These are phyloP conservation scores for Pseudonitzschia pungens DNA, from an alignment of 108 stramenopile genomes.

Conservation along the genomic window DNA sequence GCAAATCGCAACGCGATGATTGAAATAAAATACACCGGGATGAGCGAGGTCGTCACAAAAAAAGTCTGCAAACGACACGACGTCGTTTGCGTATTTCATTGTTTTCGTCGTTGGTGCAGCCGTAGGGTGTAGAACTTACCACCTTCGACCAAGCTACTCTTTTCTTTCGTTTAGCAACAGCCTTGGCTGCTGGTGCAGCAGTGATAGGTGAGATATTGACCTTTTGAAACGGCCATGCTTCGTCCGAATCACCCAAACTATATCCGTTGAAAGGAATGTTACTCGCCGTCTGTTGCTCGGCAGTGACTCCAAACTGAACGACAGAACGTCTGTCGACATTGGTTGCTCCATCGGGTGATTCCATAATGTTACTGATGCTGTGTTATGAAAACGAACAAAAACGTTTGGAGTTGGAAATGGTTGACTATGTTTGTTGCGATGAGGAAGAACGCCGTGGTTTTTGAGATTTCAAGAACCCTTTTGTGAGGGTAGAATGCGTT, in stretches of 20 bases:
- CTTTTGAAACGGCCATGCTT: neutral
- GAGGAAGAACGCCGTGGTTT: neutral
- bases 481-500: neutral
- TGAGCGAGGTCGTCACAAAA: too few relatives aligned
- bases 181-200: neutral
- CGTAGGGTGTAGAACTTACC: too few relatives aligned
- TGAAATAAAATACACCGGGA: too few relatives aligned
- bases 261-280: neutral
- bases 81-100: too few relatives aligned
- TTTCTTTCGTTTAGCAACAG: conserved; percentile 10
- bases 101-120: too few relatives aligned
- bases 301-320: neutral
- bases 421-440: neutral
- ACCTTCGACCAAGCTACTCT: conserved; percentile 14
- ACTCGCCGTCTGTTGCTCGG: neutral
- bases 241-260: neutral
- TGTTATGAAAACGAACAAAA: conserved; percentile 1
- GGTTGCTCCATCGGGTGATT: neutral
- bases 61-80: too few relatives aligned
- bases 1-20: neutral
- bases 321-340: neutral
- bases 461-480: neutral
- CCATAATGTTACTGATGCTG: neutral
- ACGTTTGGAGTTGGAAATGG: neutral
- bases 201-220: conserved; percentile 19